Evolutionary conservation across 2,329 filamentous ascomycete species (phyloP).

Genomic region (Epichloe gansuensis): DNA sequence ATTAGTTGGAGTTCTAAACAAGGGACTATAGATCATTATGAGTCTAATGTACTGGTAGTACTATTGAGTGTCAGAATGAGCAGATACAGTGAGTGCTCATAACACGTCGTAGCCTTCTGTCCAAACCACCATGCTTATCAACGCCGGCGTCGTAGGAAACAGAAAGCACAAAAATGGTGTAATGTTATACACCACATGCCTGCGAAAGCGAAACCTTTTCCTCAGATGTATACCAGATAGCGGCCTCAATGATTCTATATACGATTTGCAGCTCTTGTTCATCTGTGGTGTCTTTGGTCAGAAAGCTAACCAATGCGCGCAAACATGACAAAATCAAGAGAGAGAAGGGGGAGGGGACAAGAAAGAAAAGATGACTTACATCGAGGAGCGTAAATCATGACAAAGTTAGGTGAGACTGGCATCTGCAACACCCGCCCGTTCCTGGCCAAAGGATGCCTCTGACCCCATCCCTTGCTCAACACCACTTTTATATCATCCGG

Average conservation of each 20-base stretch:
- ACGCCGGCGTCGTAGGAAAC: too few relatives aligned
- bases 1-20: conserved; percentile 6
- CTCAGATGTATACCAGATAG: conserved; percentile 51
- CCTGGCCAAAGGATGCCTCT: conserved; percentile 54
- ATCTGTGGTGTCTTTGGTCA: conserved; percentile 22
- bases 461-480: conserved; percentile 66
- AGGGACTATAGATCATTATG: not conserved
- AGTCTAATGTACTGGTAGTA: not conserved
- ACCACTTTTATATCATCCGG: conserved; percentile 63
- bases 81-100: too few relatives aligned
- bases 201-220: conserved; percentile 27
- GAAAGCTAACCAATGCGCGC: not conserved
- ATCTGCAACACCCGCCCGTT: conserved; percentile 48
- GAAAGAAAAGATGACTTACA: conserved; percentile 19
- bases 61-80: too few relatives aligned
- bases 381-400: conserved; percentile 72
- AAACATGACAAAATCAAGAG: not conserved
- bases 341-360: not conserved
- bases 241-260: conserved; percentile 57
- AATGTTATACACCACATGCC: not conserved
- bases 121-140: too few relatives aligned
- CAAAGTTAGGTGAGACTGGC: conserved; percentile 62
- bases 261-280: conserved; percentile 55
- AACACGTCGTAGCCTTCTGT: too few relatives aligned
- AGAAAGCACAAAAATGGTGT: too few relatives aligned